phyloP scores from a whole-genome alignment of 495 filamentous ascomycete genomes.

The Podospora pseudoanserina region DNA sequence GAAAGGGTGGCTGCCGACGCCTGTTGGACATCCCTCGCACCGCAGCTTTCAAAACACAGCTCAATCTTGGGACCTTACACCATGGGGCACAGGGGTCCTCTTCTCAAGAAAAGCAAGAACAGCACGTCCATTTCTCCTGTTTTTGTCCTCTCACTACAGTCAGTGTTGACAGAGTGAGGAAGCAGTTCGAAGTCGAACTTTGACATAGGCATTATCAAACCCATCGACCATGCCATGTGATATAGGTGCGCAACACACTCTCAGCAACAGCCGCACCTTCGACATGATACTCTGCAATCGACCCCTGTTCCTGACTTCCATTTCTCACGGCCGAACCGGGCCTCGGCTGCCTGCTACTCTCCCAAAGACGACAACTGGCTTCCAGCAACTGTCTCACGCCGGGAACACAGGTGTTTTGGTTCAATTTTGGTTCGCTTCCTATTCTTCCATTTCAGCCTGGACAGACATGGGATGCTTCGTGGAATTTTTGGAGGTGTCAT shows the following conservation, averaged over 20 bases:
- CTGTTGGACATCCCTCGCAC: constrained; percentile 4
- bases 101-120: neutral
- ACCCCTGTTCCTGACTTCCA: neutral
- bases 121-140: too few species aligned
- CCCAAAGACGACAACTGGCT: neutral
- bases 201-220: neutral
- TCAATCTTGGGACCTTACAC: neutral
- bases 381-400: neutral
- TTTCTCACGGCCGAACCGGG: neutral
- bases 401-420: neutral
- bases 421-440: neutral
- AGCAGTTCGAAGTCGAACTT: neutral
- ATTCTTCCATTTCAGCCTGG: neutral
- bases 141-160: too few species aligned
- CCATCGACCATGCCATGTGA: neutral
- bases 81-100: neutral
- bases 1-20: neutral
- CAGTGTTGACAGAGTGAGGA: neutral
- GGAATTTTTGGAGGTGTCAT: neutral
- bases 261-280: too few species aligned
- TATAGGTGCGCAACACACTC: too few species aligned
- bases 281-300: neutral
- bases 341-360: neutral
- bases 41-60: constrained; percentile 10
- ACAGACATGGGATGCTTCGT: neutral